phyloP scores from a whole-genome alignment of 2,329 filamentous ascomycete genomes.

The Fonsecaea monophora region DNA sequence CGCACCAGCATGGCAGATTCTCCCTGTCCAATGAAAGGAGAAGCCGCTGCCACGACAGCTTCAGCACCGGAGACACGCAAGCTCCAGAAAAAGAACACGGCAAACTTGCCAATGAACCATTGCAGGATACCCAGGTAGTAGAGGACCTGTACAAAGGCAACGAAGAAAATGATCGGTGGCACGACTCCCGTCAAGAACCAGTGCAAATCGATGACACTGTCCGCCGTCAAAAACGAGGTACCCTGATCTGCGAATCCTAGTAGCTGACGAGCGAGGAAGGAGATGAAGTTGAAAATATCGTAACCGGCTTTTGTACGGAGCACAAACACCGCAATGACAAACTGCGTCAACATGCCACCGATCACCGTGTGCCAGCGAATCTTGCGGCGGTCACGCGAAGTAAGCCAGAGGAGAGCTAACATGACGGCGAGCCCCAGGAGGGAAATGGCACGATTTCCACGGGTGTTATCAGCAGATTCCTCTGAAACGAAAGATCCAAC shows the following conservation, averaged over 20 bases:
- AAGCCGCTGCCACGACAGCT: constrained; percentile 90
- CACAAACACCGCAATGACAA: constrained; percentile 86
- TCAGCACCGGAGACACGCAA: constrained; percentile 88
- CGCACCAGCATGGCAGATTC: constrained; percentile 92
- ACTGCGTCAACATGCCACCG: constrained; percentile 86
- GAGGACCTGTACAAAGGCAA: constrained; percentile 84
- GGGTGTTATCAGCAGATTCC: constrained; percentile 76
- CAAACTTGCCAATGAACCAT: constrained; percentile 89
- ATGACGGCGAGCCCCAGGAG: constrained; percentile 79
- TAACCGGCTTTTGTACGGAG: constrained; percentile 79
- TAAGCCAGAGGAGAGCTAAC: constrained; percentile 69
- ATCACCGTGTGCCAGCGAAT: constrained; percentile 78
- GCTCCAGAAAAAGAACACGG: constrained; percentile 88
- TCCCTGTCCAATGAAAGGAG: constrained; percentile 92
- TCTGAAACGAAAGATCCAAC: constrained; percentile 76
- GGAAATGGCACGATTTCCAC: constrained; percentile 79
- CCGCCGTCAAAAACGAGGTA: constrained; percentile 71
- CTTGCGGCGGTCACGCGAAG: constrained; percentile 71
- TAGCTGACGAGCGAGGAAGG: constrained; percentile 73
- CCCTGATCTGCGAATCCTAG: constrained; percentile 78
- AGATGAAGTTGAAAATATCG: constrained; percentile 92
- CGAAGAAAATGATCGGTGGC: constrained; percentile 96
- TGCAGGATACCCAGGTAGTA: constrained; percentile 83
- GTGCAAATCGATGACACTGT: constrained; percentile 50
- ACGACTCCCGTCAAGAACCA: constrained; percentile 82